phyloP scores from a whole-genome alignment of 768 basidiomycete species.

The Leccinum aurantiacum region DNA sequence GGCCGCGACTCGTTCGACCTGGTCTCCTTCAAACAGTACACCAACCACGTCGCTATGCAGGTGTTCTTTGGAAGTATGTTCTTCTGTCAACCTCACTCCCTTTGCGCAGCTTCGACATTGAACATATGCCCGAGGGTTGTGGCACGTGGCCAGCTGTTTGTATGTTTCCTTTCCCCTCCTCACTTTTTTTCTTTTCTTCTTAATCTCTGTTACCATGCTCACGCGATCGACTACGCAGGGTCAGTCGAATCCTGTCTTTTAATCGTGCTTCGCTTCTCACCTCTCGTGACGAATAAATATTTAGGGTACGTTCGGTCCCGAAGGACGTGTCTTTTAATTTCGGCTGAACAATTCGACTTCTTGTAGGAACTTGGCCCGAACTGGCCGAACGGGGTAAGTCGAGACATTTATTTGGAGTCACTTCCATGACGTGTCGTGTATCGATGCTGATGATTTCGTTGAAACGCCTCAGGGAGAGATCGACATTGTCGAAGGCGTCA shows the following conservation, averaged over 20 bases:
- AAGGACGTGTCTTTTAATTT: not conserved
- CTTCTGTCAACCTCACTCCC: not conserved
- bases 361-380: slow-evolving; percentile 28
- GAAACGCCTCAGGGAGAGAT: slow-evolving; percentile 28
- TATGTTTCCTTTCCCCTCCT: slow-evolving; percentile 11
- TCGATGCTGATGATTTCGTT: not conserved
- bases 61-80: not conserved
- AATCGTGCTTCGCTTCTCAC: not conserved
- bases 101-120: slow-evolving; percentile 34
- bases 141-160: slow-evolving; percentile 41
- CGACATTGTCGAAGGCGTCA: slow-evolving; percentile 38
- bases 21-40: slow-evolving; percentile 30
- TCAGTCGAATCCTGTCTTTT: slow-evolving; percentile 8
- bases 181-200: not conserved
- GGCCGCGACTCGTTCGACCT: slow-evolving; percentile 41
- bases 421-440: not conserved
- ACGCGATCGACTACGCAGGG: slow-evolving; percentile 9
- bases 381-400: slow-evolving; percentile 28
- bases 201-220: not conserved
- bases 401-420: not conserved
- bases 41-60: slow-evolving; percentile 36
- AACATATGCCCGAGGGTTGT: slow-evolving; percentile 40
- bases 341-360: not conserved
- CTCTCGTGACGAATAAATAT: not conserved
- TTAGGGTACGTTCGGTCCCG: slow-evolving; percentile 20